A percentile compares a stretch with the other conserved stretches of the same genome.
Evolutionary conservation across 805 yeast genomes (phyloP).

Genomic region (Barnettozyma botsteinii): DNA sequence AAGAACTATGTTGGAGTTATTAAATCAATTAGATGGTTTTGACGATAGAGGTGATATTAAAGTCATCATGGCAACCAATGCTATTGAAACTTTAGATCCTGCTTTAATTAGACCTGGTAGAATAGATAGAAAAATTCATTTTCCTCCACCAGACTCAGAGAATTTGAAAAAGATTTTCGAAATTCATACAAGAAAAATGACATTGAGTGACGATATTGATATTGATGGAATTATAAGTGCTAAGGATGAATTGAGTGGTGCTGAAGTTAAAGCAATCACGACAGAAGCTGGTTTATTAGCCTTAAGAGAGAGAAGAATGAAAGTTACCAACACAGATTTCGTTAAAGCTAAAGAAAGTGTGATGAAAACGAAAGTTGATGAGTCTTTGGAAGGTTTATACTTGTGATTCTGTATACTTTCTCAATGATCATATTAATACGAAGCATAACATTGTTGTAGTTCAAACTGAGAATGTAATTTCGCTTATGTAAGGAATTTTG

Average conservation of each 20-base stretch:
- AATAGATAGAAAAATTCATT: slow-evolving; percentile 91
- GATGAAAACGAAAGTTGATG: slow-evolving; percentile 93
- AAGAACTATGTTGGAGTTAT: slow-evolving; percentile 93
- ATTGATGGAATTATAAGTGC: slow-evolving; percentile 82
- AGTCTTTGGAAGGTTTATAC: slow-evolving; percentile 90
- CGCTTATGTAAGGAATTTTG: too few species aligned
- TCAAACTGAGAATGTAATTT: too few species aligned
- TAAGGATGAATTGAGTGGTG: slow-evolving; percentile 94
- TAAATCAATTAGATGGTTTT: slow-evolving; percentile 94
- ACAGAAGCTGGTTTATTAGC: slow-evolving; percentile 97
- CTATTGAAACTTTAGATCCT: slow-evolving; percentile 90
- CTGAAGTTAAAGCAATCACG: slow-evolving; percentile 95
- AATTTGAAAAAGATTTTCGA: slow-evolving; percentile 89
- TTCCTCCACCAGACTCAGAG: slow-evolving; percentile 91
- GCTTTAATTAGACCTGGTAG: slow-evolving; percentile 96
- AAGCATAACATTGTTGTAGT: too few species aligned
- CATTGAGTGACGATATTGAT: slow-evolving; percentile 79
- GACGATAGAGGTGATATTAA: slow-evolving; percentile 97
- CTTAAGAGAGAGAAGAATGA: slow-evolving; percentile 94
- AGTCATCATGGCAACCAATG: slow-evolving; percentile 97
- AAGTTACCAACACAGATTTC: slow-evolving; percentile 91
- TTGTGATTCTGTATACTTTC: slow-evolving; percentile 9
- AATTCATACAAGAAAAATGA: slow-evolving; percentile 93
- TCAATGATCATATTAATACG: background rate
- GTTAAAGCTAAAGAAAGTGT: slow-evolving; percentile 92